These are phyloP conservation scores for Pleochaeta shiraiana DNA, from an alignment of 2,329 filamentous ascomycete genomes.

Conservation along the genomic window DNA sequence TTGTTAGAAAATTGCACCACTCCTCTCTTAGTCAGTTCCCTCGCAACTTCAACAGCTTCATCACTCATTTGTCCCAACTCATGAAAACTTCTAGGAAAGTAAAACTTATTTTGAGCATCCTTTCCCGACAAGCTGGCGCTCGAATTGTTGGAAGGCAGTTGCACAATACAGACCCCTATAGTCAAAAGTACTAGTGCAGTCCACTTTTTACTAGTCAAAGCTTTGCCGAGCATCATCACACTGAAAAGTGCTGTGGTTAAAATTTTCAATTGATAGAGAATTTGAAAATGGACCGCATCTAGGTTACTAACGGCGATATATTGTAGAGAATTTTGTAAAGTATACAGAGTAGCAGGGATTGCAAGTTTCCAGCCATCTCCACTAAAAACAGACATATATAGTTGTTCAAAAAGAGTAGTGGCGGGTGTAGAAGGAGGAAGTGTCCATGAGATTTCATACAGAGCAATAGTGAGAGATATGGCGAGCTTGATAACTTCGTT, in stretches of 20 bases:
- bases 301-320: constrained; percentile 83
- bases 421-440: constrained; percentile 60
- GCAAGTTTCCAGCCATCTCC: constrained; percentile 90
- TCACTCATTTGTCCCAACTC: constrained; percentile 45
- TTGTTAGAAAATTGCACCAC: constrained; percentile 20
- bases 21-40: constrained; percentile 28
- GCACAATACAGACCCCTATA: constrained; percentile 65
- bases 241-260: constrained; percentile 78
- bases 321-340: constrained; percentile 79
- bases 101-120: constrained; percentile 31
- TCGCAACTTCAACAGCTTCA: constrained; percentile 27
- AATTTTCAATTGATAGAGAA: constrained; percentile 88
- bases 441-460: constrained; percentile 67
- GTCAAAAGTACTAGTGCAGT: constrained; percentile 57
- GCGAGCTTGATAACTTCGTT: constrained; percentile 83
- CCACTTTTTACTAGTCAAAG: constrained; percentile 56
- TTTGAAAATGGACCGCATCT: constrained; percentile 81
- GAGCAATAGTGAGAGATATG: constrained; percentile 65
- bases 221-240: constrained; percentile 50
- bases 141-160: constrained; percentile 37
- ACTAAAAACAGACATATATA: constrained; percentile 63
- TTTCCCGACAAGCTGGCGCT: constrained; percentile 37
- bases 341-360: constrained; percentile 73
- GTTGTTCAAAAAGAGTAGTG: constrained; percentile 57
- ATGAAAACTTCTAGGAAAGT: constrained; percentile 61